Evolutionary conservation across 176 grass and related monocot genomes (phyloP).

Genomic region (Avena sativa): DNA sequence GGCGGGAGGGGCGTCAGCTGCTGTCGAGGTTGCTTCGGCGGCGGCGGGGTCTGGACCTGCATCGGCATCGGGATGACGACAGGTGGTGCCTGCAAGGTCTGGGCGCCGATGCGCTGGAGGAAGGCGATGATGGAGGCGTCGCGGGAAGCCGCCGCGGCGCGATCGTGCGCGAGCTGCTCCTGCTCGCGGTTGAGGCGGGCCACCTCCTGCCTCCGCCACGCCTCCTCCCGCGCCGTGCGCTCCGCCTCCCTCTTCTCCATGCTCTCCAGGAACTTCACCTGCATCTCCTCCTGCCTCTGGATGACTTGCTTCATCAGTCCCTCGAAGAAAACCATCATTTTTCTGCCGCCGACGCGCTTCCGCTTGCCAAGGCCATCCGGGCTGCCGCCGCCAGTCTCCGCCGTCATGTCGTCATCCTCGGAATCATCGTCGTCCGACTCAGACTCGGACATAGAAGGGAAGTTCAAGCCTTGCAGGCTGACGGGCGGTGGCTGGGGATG

Average conservation of each 20-base stretch:
- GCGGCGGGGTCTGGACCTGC: slow-evolving; percentile 33
- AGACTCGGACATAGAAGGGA: slow-evolving; percentile 76
- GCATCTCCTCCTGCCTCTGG: slow-evolving; percentile 82
- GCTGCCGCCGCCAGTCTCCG: slow-evolving; percentile 56
- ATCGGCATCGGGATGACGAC: slow-evolving; percentile 26
- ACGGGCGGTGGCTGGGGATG: slow-evolving; percentile 33
- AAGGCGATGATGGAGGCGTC: slow-evolving; percentile 81
- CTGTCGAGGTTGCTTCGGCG: slow-evolving; percentile 43
- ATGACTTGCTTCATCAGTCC: slow-evolving; percentile 84
- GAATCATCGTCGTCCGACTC: slow-evolving; percentile 66
- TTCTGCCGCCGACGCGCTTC: slow-evolving; percentile 65
- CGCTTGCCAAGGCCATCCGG: slow-evolving; percentile 57
- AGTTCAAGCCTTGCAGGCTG: slow-evolving; percentile 64
- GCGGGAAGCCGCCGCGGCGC: slow-evolving; percentile 71
- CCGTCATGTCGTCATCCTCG: slow-evolving; percentile 68
- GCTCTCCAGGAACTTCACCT: slow-evolving; percentile 82
- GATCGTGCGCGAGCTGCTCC: slow-evolving; percentile 82
- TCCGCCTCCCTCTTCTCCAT: slow-evolving; percentile 88
- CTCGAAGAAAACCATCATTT: slow-evolving; percentile 85
- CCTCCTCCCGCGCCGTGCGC: slow-evolving; percentile 80
- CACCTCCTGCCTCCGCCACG: slow-evolving; percentile 91
- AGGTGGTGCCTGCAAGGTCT: slow-evolving; percentile 45
- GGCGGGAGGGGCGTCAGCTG: not conserved
- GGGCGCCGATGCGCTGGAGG: slow-evolving; percentile 80
- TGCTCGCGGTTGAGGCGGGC: slow-evolving; percentile 83